A percentile compares a stretch with the other conserved stretches of the same genome.
phyloP scores from a whole-genome alignment of 1,284 basidiomycete genomes.

The Mycosarcoma maydis region DNA sequence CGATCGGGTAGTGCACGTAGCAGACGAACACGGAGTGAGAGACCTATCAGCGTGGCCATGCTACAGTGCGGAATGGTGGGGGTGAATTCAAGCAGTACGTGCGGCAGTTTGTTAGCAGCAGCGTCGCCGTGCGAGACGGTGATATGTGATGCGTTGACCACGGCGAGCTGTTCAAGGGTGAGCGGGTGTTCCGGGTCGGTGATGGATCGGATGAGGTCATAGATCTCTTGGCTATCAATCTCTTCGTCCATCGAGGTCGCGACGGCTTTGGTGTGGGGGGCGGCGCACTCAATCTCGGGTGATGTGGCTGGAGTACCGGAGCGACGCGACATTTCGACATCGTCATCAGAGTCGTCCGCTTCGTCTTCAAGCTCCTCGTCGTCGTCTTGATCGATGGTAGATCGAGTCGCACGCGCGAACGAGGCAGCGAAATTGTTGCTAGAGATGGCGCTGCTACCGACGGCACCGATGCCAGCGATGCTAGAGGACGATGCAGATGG shows the following conservation, averaged over 20 bases:
- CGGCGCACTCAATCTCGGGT: background rate
- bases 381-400: constrained; percentile 32
- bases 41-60: constrained; percentile 95
- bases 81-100: constrained; percentile 74
- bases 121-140: constrained; percentile 70
- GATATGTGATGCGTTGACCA: constrained; percentile 90
- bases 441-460: background rate
- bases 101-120: constrained; percentile 64
- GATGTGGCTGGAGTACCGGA: constrained; percentile 8
- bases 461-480: constrained; percentile 1
- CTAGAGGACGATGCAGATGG: constrained; percentile 1
- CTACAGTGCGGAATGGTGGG: constrained; percentile 98
- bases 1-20: constrained; percentile 87
- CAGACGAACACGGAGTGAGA: constrained; percentile 90
- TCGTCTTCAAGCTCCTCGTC: constrained; percentile 68
- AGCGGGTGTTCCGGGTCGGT: constrained; percentile 96
- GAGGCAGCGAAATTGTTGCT: constrained; percentile 71
- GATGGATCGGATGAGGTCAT: constrained; percentile 85
- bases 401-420: constrained; percentile 25
- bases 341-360: constrained; percentile 12
- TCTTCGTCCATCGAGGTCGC: constrained; percentile 18
- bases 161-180: constrained; percentile 93
- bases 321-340: constrained; percentile 13
- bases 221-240: constrained; percentile 63
- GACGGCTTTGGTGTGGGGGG: background rate